A percentile compares a stretch with the other conserved stretches of the same genome.
Conservation (phyloP, 2,329 filamentous ascomycete species). For the Aspergillus pseudoglaucus region DNA sequence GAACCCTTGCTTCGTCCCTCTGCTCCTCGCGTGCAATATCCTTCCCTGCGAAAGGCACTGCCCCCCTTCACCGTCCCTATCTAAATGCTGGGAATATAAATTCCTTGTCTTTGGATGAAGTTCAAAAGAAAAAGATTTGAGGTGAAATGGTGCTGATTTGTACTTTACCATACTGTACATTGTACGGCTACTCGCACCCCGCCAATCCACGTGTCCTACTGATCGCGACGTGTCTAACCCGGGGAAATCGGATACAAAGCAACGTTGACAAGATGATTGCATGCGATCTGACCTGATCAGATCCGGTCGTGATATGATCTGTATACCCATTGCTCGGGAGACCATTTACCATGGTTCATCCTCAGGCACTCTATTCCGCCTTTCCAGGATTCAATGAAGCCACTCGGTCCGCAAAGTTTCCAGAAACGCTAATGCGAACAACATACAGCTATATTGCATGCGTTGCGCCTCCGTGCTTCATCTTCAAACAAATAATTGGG, state of each 20-base stretch:
- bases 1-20: background rate
- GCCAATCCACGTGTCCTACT: background rate
- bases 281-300: background rate
- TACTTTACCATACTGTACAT: background rate
- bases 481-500: background rate
- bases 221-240: background rate
- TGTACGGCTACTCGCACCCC: background rate
- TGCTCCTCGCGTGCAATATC: background rate
- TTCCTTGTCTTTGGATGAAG: background rate
- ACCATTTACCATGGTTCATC: background rate
- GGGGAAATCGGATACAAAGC: background rate
- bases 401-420: background rate
- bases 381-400: background rate
- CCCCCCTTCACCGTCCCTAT: background rate
- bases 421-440: background rate
- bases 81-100: background rate
- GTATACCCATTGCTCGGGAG: background rate
- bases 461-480: background rate
- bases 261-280: background rate
- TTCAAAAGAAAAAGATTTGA: background rate
- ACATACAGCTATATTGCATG: background rate
- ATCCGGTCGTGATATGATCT: background rate
- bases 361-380: background rate
- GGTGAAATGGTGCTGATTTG: background rate
- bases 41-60: background rate